Evolutionary conservation across 345 rosid species (phyloP).

Genomic region (Toxicodendron radicans): DNA sequence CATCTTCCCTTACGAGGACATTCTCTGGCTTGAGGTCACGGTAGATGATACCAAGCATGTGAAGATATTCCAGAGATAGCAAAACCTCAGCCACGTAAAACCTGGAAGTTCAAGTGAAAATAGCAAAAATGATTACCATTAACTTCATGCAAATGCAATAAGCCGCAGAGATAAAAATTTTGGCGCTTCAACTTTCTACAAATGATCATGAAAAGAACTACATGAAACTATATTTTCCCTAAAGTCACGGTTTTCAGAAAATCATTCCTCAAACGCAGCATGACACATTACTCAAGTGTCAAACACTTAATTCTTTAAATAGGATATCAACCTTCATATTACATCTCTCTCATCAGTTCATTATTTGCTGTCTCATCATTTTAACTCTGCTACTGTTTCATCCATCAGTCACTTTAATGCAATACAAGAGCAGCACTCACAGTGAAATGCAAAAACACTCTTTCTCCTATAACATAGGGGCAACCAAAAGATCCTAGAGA

Average conservation of each 20-base stretch:
- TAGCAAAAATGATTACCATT: conserved; percentile 2
- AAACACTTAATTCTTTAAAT: neutral
- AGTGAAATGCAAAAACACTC: neutral
- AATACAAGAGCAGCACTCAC: neutral
- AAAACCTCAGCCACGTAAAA: conserved; percentile 76
- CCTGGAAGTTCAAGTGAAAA: conserved; percentile 37
- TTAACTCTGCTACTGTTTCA: neutral
- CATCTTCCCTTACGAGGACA: conserved; percentile 71
- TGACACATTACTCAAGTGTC: neutral
- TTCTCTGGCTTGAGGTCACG: conserved; percentile 85
- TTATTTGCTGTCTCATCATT: neutral
- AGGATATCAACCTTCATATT: neutral
- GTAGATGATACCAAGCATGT: conserved; percentile 76
- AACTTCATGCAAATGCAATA: neutral
- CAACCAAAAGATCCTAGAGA: neutral
- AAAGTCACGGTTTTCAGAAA: neutral
- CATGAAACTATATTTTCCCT: neutral
- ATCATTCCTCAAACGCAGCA: neutral
- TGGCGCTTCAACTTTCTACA: conserved; percentile 1
- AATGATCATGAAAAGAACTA: neutral
- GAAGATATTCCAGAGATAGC: conserved; percentile 70
- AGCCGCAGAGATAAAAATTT: neutral
- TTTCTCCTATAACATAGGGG: neutral
- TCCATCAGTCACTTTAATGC: neutral
- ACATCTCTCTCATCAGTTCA: neutral